Base-by-base conservation (phyloP, 2,329 filamentous ascomycete species). In the Penicillium hesseltinei region DNA sequence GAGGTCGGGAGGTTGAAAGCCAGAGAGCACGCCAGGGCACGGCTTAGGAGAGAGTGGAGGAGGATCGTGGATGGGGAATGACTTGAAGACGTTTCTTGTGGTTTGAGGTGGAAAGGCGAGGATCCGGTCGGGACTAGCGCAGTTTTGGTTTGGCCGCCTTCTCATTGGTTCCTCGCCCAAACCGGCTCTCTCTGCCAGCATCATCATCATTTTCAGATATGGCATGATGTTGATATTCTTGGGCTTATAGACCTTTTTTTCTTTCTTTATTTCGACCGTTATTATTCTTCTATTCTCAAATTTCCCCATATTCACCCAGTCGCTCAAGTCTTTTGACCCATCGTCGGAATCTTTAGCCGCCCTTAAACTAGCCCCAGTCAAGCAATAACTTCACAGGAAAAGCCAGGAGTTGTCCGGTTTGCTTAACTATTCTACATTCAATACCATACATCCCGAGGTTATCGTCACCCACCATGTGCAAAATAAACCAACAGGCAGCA, bases 41-140 rank as follows among this genome's bases (percentile, higher is more conserved):
- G 66, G 64, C 62, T 62, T 62, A 65, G 58, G 62, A 64, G 66
- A 58, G 64, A 69, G 67, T 66, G 66, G 69, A 69, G 70, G 67
- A 60, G 61, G 62, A 60, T 62, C 61, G 65, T 66, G 69, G 67
- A 68, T 70, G 65, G 65, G 65, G 66, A 63, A 66, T 64, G 67
- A 62, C 57, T 57, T 66, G 64, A 70, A 69, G 67, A 71, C 64
- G 69, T 69, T 57, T 66, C 63, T 64, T 67, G 69, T 75, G 71
- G 71, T 73, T 73, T 70, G 72, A 74, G 69, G 69, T 72, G 68
- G 72, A 74, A 71, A 71, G 71, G 68, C 68, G 70, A 72, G 70
- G 59, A 68, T 70, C 71, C 68, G 73, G 54, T 56, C 49, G 49
- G 54, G 68, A 67, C 64, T 69, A 71, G 69, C 67, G 67, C 69